Conservation (phyloP, 176 grass and related monocot genomes). For the Carex kokanica region DNA sequence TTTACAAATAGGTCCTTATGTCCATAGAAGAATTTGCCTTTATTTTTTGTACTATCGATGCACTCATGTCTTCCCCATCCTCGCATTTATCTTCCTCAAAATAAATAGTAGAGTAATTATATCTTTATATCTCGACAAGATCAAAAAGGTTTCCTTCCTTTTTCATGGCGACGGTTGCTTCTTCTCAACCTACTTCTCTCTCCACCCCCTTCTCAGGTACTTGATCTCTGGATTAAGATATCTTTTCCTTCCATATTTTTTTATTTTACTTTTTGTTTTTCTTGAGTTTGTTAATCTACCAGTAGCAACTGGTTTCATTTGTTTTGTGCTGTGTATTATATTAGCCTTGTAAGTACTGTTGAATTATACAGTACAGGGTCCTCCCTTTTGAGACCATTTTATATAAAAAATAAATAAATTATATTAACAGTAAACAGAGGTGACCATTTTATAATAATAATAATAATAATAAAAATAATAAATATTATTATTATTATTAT, state of each 20-base stretch:
- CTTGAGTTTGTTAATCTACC: not conserved
- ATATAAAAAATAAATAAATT: too few relatives aligned
- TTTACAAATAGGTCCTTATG: too few relatives aligned
- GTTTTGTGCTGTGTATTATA: too few relatives aligned
- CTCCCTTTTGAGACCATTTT: too few relatives aligned
- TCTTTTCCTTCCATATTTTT: not conserved
- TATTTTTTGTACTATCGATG: not conserved
- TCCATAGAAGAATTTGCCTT: too few relatives aligned
- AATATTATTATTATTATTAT: too few relatives aligned
- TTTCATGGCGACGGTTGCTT: slow-evolving; percentile 10
- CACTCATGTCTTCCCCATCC: not conserved
- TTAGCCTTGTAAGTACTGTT: too few relatives aligned
- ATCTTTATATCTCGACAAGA: not conserved
- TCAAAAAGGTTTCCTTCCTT: not conserved
- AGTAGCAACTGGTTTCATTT: not conserved
- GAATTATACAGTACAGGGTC: too few relatives aligned
- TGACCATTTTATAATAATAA: too few relatives aligned
- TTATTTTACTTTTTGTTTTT: not conserved
- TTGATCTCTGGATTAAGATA: not conserved
- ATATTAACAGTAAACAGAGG: too few relatives aligned
- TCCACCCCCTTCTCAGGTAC: slow-evolving; percentile 12
- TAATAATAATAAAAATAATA: too few relatives aligned
- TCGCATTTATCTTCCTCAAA: not conserved
- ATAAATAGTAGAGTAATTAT: too few relatives aligned
- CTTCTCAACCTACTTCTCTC: not conserved